phyloP scores from a whole-genome alignment of 495 filamentous ascomycete species.

The Lasiosphaeria hispida region DNA sequence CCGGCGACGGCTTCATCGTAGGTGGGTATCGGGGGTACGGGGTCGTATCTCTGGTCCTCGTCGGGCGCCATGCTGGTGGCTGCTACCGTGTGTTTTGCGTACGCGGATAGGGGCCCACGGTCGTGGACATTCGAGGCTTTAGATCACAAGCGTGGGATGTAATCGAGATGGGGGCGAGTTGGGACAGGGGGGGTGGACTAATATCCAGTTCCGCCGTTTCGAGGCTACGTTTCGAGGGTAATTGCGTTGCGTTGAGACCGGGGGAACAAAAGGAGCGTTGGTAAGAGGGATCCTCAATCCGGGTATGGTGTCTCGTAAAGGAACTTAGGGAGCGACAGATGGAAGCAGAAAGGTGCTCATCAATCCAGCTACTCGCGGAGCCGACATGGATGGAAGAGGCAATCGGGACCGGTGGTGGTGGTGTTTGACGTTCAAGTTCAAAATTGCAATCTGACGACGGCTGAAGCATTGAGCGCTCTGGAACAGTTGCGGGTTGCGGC shows the following conservation, averaged over 20 bases:
- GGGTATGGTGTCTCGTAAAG: background rate
- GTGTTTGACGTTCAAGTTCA: constrained; percentile 14
- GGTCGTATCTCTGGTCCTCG: constrained; percentile 52
- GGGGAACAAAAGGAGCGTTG: constrained; percentile 17
- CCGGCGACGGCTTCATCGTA: constrained; percentile 83
- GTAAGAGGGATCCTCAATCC: constrained; percentile 3
- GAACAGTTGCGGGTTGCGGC: constrained; percentile 11
- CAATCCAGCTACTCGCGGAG: constrained; percentile 23
- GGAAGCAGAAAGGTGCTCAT: constrained; percentile 20
- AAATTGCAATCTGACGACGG: constrained; percentile 9
- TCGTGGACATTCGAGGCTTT: constrained; percentile 21
- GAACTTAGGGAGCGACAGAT: constrained; percentile 17
- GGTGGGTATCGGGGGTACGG: constrained; percentile 77
- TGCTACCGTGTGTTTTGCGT: constrained; percentile 10
- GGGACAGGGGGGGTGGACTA: background rate
- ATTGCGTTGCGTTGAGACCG: background rate
- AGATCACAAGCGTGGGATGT: background rate
- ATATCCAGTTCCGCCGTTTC: background rate
- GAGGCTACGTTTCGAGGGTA: background rate
- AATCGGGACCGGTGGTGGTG: background rate
- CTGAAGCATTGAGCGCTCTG: background rate
- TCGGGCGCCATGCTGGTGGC: constrained; percentile 42
- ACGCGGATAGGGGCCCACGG: background rate
- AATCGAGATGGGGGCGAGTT: background rate
- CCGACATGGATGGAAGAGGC: constrained; percentile 18